Percentiles rank a stretch among this genome's conserved stretches.
Conservation (phyloP, 2,329 filamentous ascomycete genomes). For the Kalmusia sp. region DNA sequence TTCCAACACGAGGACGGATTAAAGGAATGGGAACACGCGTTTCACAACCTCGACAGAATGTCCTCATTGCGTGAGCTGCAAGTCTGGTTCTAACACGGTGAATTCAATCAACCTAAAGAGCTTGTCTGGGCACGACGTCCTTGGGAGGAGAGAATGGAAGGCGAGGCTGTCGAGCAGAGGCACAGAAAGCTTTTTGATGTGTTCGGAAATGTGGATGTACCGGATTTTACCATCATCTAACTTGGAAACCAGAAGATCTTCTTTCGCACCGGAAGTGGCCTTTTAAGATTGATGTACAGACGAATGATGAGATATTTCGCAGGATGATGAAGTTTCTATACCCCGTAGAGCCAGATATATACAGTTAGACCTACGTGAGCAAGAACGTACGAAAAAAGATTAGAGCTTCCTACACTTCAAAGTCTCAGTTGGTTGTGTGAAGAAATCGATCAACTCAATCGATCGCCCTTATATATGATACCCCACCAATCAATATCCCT, state of each 20-base stretch:
- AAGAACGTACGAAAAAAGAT: too few relatives aligned
- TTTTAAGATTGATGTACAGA: too few relatives aligned
- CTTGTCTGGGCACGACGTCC: background rate
- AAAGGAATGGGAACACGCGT: background rate
- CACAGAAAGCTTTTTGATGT: conserved; percentile 2
- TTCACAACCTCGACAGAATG: background rate
- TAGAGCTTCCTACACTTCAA: too few relatives aligned
- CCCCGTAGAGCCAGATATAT: too few relatives aligned
- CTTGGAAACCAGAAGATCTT: background rate
- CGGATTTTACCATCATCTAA: background rate
- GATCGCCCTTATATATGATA: too few relatives aligned
- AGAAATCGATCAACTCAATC: too few relatives aligned
- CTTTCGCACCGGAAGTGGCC: conserved; percentile 4
- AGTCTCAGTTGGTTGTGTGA: too few relatives aligned
- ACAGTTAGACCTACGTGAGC: too few relatives aligned
- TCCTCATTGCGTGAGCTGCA: background rate
- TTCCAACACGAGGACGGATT: background rate
- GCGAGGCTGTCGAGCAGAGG: background rate
- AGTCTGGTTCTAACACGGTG: background rate
- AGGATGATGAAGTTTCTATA: too few relatives aligned
- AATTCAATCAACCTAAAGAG: background rate
- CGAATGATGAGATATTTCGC: too few relatives aligned
- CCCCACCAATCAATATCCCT: background rate
- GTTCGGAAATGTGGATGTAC: background rate
- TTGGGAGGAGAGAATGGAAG: background rate